Percentiles rank a stretch among this genome's conserved stretches.
Evolutionary conservation across 1,284 basidiomycete genomes (phyloP).

Genomic region (Boletus calvinii): DNA sequence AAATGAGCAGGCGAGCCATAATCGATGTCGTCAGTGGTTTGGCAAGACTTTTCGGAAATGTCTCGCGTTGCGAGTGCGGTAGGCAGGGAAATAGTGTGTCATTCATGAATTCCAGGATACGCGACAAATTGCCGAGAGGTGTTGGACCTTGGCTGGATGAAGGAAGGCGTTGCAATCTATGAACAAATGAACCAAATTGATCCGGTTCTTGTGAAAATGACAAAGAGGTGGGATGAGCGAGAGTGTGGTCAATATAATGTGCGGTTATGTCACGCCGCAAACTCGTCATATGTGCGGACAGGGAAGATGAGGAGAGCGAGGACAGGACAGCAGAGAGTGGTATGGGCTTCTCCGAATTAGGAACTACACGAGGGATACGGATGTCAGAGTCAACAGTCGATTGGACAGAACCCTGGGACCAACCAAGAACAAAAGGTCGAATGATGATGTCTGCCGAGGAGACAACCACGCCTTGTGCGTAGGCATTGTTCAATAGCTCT

Average conservation of each 20-base stretch:
- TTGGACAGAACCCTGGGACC: constrained; percentile 14
- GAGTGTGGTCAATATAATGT: constrained; percentile 57
- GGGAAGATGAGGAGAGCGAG: constrained; percentile 54
- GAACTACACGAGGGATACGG: constrained; percentile 41
- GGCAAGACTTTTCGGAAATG: constrained; percentile 53
- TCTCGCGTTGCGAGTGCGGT: constrained; percentile 43
- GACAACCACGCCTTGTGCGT: constrained; percentile 53
- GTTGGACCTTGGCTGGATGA: constrained; percentile 40
- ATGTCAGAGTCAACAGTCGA: background rate
- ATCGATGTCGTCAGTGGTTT: constrained; percentile 59
- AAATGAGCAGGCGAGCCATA: constrained; percentile 63
- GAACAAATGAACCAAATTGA: constrained; percentile 20
- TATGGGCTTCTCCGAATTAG: constrained; percentile 51
- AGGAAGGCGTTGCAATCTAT: constrained; percentile 48
- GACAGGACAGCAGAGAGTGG: constrained; percentile 55
- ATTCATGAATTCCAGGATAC: constrained; percentile 55
- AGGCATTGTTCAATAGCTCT: constrained; percentile 72
- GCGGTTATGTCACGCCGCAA: constrained; percentile 64
- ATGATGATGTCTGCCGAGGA: constrained; percentile 50
- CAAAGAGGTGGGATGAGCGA: constrained; percentile 51
- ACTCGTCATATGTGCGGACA: constrained; percentile 54
- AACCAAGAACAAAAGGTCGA: constrained; percentile 57
- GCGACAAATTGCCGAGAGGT: constrained; percentile 51
- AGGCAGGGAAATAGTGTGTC: constrained; percentile 54
- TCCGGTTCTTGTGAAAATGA: constrained; percentile 39